Evolutionary conservation across 192 early-diverging fungal species (phyloP), one percentile per base, ranked within the genome.

Genomic region (Dimargaris verticillata): DNA sequence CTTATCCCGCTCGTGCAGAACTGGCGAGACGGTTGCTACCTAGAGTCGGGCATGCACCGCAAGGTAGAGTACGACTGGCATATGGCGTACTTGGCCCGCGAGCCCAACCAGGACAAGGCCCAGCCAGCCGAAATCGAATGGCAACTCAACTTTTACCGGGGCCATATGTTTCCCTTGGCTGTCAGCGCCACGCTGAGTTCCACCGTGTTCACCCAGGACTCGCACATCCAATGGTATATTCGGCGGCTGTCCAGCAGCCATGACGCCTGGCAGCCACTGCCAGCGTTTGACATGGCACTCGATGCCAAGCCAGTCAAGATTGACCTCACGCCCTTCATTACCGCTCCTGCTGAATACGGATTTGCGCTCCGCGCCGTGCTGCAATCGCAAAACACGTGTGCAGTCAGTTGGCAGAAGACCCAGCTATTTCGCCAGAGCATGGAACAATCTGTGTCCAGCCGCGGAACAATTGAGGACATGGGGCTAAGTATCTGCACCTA

Each of bases 361-460:
- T 76, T 72, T 60, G 74, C 70, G 59, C 55, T 76, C 12, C 64
- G 63, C 0, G 74, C 60, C 12, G 60, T 63, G 28, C 54, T 70
- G 57, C 38, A 50, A 3, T 64, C 65, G 0, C 63, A 65, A 1
- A 13, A 64, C 0, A 60, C 64, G 46, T 66, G 67, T 29, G 48
- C 29, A 1, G 41, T 65, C 47, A 60, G 42, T 25, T 76, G 74
- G 74, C 74, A 76, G 50, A 72, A 72, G 53, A 69, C 58, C 29
- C 74, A 76, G 62, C 44, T 76, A 42, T 69, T 71, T n/a, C 70
- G 74, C n/a, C 74, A 76, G 64, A 47, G 22, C 48, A 59, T 72
- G 42, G 58, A 45, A 7, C 59, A 44, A 11, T 57, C 63, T 0
- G 64, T 70, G n/a, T 46, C 49, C 41, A 69, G 69, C 13, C 71